These are phyloP conservation scores for Lodderomyces parapsilosis DNA, from an alignment of 1,139 yeast genomes.

Conservation along the genomic window DNA sequence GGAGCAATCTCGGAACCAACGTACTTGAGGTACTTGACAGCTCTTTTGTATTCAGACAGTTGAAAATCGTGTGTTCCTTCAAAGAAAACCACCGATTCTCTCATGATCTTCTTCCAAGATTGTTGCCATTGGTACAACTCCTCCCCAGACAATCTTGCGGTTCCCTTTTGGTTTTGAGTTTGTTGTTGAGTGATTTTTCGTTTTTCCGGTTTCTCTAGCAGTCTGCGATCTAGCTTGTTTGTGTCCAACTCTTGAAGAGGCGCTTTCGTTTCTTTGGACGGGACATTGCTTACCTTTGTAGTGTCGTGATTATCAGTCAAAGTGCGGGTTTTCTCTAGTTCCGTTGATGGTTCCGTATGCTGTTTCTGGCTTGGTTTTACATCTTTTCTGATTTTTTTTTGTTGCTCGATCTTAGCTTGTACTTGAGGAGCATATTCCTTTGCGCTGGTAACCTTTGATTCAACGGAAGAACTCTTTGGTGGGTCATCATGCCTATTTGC, in stretches of 20 bases:
- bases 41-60: conserved; percentile 52
- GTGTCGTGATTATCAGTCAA: background rate
- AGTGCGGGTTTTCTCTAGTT: background rate
- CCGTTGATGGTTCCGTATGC: background rate
- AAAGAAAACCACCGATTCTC: conserved; percentile 72
- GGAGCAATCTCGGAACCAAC: conserved; percentile 69
- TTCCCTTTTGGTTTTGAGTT: conserved; percentile 11
- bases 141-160: conserved; percentile 39
- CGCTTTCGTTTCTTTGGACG: background rate
- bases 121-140: conserved; percentile 74
- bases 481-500: background rate
- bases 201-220: conserved; percentile 1
- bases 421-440: background rate
- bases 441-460: background rate
- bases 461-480: background rate
- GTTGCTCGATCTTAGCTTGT: background rate
- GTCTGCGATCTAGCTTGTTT: conserved; percentile 1
- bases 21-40: conserved; percentile 51
- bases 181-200: conserved; percentile 5
- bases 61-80: conserved; percentile 58
- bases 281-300: background rate
- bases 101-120: conserved; percentile 79
- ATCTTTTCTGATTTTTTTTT: background rate
- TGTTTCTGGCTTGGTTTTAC: background rate
- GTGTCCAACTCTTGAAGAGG: background rate